Evolutionary conservation across 352 stramenopile species (phyloP), one percentile per base, ranked within the genome.

Genomic region (Phytophthora hibernalis): DNA sequence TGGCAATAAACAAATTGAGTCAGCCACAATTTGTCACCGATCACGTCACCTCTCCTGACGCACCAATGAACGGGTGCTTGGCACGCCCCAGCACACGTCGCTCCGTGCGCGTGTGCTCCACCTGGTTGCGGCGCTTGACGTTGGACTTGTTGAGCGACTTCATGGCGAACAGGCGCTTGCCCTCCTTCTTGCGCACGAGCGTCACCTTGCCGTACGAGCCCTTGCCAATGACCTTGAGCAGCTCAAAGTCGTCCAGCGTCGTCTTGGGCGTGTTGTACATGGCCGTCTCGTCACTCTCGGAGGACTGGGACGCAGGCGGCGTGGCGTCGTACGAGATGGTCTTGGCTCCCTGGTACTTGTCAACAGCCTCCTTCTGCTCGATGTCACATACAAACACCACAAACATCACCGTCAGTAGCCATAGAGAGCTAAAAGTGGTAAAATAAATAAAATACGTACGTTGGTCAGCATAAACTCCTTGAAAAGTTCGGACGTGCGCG

Each of bases 51-150:
- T 5, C 15, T 57, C 4, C 5, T 12, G 11, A 53, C 58, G 35
- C 26, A 76, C 68, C 35, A 64, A 98, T 97, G 70, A 97, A 98
- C 12, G 92, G 91, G 72, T 98, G 92, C 65, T 96, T 94, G 64
- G 92, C 92, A 28, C 85, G 76, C 5, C 88, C 85, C 30, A 97
- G 75, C 45, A 97, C 92, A 59, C 89, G 82, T 28, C 97, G 86
- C 85, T 99, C 98, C 21, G 97, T 99, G 68, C 96, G 98, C n/a
- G 97, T 99, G 80, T 99, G 97, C 78, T 99, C 97, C 26, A 99
- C 93, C 80, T 99, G 97, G 72, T 99, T 99, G 49, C 97, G 87
- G 42, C 82, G 80, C 74, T 94, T 97, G 35, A 95, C 90, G 68
- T 92, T 96, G 44, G 88, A 89, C 72, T 97, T 97, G 82, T 96